Conservation (phyloP, 192 early-diverging fungal genomes). For the Entomortierella chlamydospora region DNA sequence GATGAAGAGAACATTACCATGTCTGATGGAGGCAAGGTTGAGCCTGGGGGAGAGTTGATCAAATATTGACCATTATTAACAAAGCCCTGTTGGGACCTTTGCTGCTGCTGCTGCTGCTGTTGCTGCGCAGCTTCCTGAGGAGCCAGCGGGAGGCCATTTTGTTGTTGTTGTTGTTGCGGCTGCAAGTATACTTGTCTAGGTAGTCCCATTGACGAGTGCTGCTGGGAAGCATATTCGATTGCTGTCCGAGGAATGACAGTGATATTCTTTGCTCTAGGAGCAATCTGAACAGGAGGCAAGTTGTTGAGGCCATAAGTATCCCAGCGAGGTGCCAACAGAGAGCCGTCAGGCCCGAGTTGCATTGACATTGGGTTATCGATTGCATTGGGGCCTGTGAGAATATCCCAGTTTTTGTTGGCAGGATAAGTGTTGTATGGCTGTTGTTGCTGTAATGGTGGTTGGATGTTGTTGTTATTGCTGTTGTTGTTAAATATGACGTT, state of each 20-base stretch:
- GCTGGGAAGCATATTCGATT: conserved; percentile 33
- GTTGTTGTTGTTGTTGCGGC: conserved; percentile 14
- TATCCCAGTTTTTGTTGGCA: conserved; percentile 41
- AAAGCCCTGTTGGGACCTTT: background rate
- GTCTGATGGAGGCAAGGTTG: conserved; percentile 16
- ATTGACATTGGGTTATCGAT: conserved; percentile 40
- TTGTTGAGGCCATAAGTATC: conserved; percentile 39
- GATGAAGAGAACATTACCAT: conserved; percentile 9
- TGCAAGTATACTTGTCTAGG: conserved; percentile 11
- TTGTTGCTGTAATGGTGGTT: conserved; percentile 21
- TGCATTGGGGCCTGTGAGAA: conserved; percentile 49
- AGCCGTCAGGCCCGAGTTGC: conserved; percentile 36
- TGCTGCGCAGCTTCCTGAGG: conserved; percentile 1
- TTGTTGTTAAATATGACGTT: conserved; percentile 14
- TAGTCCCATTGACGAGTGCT: conserved; percentile 17
- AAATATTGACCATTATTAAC: conserved; percentile 32
- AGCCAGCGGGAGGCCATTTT: background rate
- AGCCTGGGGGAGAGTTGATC: conserved; percentile 26
- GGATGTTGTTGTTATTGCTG: conserved; percentile 21
- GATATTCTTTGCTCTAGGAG: conserved; percentile 44
- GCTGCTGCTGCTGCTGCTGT: conserved; percentile 26
- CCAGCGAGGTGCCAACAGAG: conserved; percentile 29
- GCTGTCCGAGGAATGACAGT: conserved; percentile 24
- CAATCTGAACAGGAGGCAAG: conserved; percentile 47
- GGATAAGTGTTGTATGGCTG: conserved; percentile 13